phyloP scores from a whole-genome alignment of 1,284 basidiomycete species.

The Puccinia triticina region DNA sequence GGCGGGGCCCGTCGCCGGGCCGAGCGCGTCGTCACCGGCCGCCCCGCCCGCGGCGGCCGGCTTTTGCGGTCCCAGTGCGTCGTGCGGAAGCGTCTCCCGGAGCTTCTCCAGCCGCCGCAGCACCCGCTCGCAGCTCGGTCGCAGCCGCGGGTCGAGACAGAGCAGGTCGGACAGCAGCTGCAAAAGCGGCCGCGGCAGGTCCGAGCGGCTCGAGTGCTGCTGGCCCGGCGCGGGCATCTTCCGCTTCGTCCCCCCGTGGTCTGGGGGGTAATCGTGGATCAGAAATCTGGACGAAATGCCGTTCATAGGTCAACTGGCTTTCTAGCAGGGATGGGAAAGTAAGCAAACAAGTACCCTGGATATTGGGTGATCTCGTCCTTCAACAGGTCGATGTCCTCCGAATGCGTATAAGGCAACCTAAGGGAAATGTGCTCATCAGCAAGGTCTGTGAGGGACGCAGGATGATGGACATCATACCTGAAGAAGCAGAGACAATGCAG shows the following conservation, averaged over 20 bases:
- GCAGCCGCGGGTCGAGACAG: conserved; percentile 66
- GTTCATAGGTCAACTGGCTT: neutral
- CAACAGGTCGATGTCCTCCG: conserved; percentile 68
- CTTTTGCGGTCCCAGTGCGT: neutral
- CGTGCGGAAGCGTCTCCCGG: neutral
- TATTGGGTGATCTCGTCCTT: conserved; percentile 76
- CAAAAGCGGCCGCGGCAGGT: conserved; percentile 71
- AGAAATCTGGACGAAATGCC: conserved; percentile 5
- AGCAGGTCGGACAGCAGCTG: conserved; percentile 74
- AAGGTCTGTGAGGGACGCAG: conserved; percentile 63
- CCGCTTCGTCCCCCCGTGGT: neutral
- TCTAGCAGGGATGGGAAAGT: neutral
- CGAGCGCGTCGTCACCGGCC: neutral
- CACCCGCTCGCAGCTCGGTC: conserved; percentile 76
- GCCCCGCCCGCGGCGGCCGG: neutral
- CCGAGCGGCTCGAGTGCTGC: conserved; percentile 67
- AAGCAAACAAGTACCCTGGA: conserved; percentile 66
- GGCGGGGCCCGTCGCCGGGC: neutral
- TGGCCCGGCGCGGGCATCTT: conserved; percentile 62
- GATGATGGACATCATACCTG: conserved; percentile 46
- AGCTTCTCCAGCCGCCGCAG: conserved; percentile 64
- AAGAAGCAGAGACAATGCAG: conserved; percentile 89
- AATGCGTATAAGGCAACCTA: conserved; percentile 62
- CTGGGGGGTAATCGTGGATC: neutral
- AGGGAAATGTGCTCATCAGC: conserved; percentile 55